A percentile compares a stretch with the other conserved stretches of the same genome.
Conservation (phyloP, 169 alveolate species). For the Plasmodium billcollinsi region DNA sequence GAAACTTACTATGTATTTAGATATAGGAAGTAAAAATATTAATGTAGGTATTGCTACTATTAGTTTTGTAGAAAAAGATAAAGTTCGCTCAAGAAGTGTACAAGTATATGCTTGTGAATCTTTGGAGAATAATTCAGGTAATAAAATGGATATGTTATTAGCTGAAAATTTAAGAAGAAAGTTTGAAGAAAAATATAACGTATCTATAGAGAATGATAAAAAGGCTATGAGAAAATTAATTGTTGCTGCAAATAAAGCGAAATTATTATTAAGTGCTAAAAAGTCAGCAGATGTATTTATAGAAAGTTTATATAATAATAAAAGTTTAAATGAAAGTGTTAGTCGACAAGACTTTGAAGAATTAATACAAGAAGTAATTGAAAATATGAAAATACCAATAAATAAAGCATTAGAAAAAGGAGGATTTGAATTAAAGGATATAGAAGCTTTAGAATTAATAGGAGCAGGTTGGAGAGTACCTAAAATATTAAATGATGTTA, state of each 20-base stretch:
- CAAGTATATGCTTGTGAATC: conserved; percentile 75
- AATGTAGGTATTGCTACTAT: conserved; percentile 82
- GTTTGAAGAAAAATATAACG: conserved; percentile 71
- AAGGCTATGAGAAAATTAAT: conserved; percentile 77
- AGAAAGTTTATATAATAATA: conserved; percentile 72
- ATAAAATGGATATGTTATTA: conserved; percentile 51
- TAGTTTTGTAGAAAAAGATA: conserved; percentile 55
- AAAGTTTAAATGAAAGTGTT: conserved; percentile 64
- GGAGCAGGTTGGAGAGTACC: conserved; percentile 88
- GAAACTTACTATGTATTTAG: conserved; percentile 81
- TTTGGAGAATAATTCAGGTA: conserved; percentile 70
- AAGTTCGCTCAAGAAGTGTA: conserved; percentile 53
- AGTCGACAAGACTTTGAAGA: conserved; percentile 81
- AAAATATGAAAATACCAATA: conserved; percentile 77
- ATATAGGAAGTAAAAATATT: conserved; percentile 84
- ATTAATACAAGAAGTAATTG: conserved; percentile 70
- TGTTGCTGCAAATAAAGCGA: conserved; percentile 73
- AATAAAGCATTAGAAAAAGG: conserved; percentile 81
- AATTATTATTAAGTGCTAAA: conserved; percentile 69
- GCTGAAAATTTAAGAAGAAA: conserved; percentile 71
- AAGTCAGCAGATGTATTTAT: conserved; percentile 71
- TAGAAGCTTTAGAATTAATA: conserved; percentile 85
- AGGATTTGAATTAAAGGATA: conserved; percentile 76
- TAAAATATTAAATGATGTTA: conserved; percentile 78
- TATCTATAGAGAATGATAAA: conserved; percentile 53